Evolutionary conservation across 345 rosid species (phyloP), one percentile per base, ranked within the genome.

Genomic region (Erucastrum elatum): DNA sequence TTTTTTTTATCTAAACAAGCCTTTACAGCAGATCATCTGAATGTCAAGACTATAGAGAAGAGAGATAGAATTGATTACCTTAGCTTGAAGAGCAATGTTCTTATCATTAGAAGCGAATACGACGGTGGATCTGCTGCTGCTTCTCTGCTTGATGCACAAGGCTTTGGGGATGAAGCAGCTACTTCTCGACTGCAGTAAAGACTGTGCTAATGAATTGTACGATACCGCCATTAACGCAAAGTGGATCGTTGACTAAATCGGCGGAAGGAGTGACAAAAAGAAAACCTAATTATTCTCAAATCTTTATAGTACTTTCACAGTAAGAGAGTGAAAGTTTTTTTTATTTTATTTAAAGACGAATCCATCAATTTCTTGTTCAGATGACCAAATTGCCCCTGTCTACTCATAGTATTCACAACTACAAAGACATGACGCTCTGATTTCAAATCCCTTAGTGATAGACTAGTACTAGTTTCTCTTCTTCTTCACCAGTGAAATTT

Each of bases 31-130:
- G 8, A 25, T 34, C 8, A 49, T 21, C 15, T 71, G 8, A 37
- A 25, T 2, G 17, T 34, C 7, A 11, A 12, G 53, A 46, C 12
- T 11, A 46, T 5, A 27, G 5, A 27, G 31, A 41, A 68, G 26
- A 55, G 10, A 39, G 37, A 60, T 72, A 34, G 6, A 73, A 1
- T 73, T 1, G 64, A 1, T 74, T 16, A 75, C 83, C 83, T 81
- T 75, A 27, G 77, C 44, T 2, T 81, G 74, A 46, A 70, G 59
- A 71, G 79, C 17, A 71, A 59, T 70, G 80, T 60, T 71, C 51
- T 81, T 75, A 44, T 81, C 80, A 51, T 58, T 5, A 51, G 56
- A 65, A 6, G 74, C 83, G 25, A 75, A 75, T 17, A 81, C 65
- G 3, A 81, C 70, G 8, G 10, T 35, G 41, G 37, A 1, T 34